Evolutionary conservation across 2,329 filamentous ascomycete genomes (phyloP).

Genomic region (Magnaporthiopsis poae): DNA sequence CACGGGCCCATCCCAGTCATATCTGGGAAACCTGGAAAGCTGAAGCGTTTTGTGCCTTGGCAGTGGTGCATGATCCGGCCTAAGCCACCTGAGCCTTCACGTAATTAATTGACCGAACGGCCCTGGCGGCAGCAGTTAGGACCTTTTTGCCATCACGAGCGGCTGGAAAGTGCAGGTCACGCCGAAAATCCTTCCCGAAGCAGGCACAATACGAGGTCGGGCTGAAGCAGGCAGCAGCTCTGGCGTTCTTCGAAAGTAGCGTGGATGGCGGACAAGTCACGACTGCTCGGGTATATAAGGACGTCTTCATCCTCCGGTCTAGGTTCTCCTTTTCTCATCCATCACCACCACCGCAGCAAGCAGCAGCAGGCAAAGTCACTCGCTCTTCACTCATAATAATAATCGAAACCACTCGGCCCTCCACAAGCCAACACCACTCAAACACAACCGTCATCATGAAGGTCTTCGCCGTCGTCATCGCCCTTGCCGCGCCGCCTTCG

Average conservation of each 20-base stretch:
- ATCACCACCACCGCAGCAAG: not conserved
- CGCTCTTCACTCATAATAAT: not conserved
- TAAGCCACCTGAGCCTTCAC: not conserved
- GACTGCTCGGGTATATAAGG: not conserved
- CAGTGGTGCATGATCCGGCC: not conserved
- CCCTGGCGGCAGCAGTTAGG: too few species aligned
- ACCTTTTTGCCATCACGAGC: not conserved
- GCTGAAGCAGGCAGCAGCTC: not conserved
- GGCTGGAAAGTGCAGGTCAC: not conserved
- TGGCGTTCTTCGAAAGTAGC: too few species aligned
- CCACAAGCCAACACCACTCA: not conserved
- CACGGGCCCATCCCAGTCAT: not conserved
- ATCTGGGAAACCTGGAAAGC: not conserved
- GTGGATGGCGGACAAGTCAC: too few species aligned
- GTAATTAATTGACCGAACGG: too few species aligned
- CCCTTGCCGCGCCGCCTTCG: not conserved
- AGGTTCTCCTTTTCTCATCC: not conserved
- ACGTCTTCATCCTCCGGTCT: not conserved
- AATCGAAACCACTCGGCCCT: not conserved
- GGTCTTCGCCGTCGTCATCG: constrained; percentile 3
- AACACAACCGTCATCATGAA: constrained; percentile 2
- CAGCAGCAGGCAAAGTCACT: not conserved
- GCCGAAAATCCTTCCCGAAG: not conserved
- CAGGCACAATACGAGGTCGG: not conserved
- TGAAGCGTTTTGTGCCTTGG: not conserved